Evolutionary conservation across 139 green algal species (phyloP).

Genomic region (Ettlia oleoabundans): DNA sequence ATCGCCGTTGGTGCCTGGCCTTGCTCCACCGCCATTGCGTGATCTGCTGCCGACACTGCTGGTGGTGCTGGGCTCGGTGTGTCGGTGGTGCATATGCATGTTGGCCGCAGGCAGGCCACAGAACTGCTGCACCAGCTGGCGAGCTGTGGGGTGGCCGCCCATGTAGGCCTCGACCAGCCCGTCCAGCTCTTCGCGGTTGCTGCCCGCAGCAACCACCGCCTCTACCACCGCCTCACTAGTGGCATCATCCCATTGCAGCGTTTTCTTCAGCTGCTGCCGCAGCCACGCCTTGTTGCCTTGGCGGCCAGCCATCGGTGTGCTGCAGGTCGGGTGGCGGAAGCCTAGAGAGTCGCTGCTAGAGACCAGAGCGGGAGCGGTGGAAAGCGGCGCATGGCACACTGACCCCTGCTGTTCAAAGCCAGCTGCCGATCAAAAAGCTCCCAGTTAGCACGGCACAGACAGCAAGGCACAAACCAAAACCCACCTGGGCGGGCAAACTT

Average conservation of each 20-base stretch:
- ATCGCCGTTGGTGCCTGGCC: background rate
- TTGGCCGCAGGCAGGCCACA: background rate
- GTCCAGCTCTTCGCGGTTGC: constrained; percentile 24
- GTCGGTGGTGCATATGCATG: constrained; percentile 26
- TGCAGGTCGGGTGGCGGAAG: no score
- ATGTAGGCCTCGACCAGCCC: constrained; percentile 25
- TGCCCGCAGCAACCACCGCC: background rate
- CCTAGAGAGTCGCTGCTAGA: no score
- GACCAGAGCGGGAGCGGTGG: no score
- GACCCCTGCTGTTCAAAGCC: no score
- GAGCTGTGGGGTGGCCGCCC: background rate
- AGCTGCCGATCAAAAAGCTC: no score
- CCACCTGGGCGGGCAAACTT: no score
- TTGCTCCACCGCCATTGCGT: no score
- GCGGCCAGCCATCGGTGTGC: background rate
- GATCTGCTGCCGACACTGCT: no score
- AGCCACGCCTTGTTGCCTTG: constrained; percentile 21
- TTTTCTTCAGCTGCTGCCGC: constrained; percentile 20
- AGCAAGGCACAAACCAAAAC: no score
- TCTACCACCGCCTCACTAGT: constrained; percentile 18
- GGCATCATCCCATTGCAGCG: constrained; percentile 26
- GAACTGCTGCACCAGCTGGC: constrained; percentile 10
- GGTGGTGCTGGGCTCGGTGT: no score
- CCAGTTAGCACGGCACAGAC: no score
- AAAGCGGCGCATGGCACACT: no score